phyloP scores from a whole-genome alignment of 164 flowering plant genomes.

The Hamamelis virginiana region DNA sequence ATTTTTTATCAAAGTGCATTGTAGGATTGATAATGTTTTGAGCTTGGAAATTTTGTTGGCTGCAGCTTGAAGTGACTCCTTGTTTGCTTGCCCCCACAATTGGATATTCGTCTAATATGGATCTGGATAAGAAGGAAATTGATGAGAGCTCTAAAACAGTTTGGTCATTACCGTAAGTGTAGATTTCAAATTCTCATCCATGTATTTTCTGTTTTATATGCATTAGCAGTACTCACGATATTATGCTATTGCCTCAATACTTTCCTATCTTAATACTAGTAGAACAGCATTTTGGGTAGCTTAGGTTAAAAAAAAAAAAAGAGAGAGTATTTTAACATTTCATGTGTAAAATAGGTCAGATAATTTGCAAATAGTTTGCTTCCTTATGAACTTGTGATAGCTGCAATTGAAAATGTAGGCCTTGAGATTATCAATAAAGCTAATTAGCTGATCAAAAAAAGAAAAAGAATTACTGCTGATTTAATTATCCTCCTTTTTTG shows the following conservation, averaged over 20 bases:
- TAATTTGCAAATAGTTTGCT: no score
- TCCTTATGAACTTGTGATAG: no score
- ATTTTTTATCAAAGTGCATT: not conserved
- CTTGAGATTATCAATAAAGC: no score
- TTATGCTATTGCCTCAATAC: not conserved
- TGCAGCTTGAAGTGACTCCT: constrained; percentile 85
- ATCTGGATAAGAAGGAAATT: constrained; percentile 22
- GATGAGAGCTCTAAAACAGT: constrained; percentile 47
- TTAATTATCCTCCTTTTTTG: no score
- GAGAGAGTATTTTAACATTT: not conserved
- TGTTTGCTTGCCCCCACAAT: constrained; percentile 70
- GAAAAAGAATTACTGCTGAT: no score
- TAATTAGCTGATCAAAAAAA: no score
- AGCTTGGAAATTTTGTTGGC: constrained; percentile 12
- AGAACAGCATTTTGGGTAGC: not conserved
- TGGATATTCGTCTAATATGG: constrained; percentile 22
- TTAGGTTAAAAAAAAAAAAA: not conserved
- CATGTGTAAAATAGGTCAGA: no score
- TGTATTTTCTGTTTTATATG: constrained; percentile 3
- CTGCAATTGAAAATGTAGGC: no score
- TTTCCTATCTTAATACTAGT: not conserved
- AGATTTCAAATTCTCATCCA: not conserved
- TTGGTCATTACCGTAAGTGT: constrained; percentile 86
- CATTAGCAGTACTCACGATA: not conserved
- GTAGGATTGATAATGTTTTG: constrained; percentile 3